A percentile compares a stretch with the other conserved stretches of the same genome.
These are phyloP conservation scores for maize (Zea mays) DNA, from an alignment of 176 grass and related monocot genomes.

Conservation along the genomic window DNA sequence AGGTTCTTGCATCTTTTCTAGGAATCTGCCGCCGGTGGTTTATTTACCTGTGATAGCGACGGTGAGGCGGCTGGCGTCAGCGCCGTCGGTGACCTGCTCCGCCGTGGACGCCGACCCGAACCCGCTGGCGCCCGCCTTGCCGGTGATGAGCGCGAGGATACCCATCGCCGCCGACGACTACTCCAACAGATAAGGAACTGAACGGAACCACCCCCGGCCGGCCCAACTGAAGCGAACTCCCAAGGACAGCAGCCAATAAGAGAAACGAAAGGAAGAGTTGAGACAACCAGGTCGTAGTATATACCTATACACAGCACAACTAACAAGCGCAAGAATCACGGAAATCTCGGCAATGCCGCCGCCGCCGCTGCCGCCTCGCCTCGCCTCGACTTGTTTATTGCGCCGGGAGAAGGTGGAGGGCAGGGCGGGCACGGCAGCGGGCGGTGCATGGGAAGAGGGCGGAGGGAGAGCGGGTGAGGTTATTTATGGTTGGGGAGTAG, in stretches of 20 bases:
- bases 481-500: slow-evolving; percentile 63
- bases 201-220: neutral
- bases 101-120: slow-evolving; percentile 80
- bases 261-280: slow-evolving; percentile 10
- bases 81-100: slow-evolving; percentile 77
- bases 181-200: neutral
- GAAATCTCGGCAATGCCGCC: slow-evolving; percentile 13
- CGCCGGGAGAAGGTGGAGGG: neutral
- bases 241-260: neutral
- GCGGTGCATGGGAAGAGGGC: slow-evolving; percentile 14
- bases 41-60: slow-evolving; percentile 74
- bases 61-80: slow-evolving; percentile 67
- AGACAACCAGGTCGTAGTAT: neutral
- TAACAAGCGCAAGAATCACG: slow-evolving; percentile 15
- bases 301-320: neutral
- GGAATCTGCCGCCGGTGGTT: neutral
- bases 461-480: slow-evolving; percentile 11
- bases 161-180: slow-evolving; percentile 43
- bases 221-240: neutral
- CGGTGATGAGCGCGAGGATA: slow-evolving; percentile 64
- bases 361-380: neutral
- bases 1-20: neutral
- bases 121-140: slow-evolving; percentile 71
- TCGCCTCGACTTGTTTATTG: slow-evolving; percentile 28
- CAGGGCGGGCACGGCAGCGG: neutral